Base-by-base conservation (phyloP, 2,329 filamentous ascomycete species). In the Fusarium floridanum region DNA sequence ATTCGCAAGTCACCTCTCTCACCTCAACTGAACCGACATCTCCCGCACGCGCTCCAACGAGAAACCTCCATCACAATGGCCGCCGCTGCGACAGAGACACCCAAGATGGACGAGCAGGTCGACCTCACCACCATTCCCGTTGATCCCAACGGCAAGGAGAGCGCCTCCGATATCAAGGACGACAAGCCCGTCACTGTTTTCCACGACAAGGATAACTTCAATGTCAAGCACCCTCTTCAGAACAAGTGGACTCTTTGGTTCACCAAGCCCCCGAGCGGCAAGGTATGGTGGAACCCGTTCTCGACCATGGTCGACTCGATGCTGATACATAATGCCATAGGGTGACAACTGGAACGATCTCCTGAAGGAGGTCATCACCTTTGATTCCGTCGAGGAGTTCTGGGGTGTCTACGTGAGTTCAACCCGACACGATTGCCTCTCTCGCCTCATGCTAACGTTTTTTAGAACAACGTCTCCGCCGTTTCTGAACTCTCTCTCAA, bases 231-330 rank as follows among this genome's bases (percentile, higher is more conserved):
- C 84, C 96, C 95, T 77, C 90, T 99, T 71, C 95, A 97, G 90
- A 94, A 98, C 88, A 93, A 94, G 83, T 99, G 97, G 97, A 98
- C 97, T 69, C 89, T 99, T 66, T 99, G 97, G 97, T 99, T 98
- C 88, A 98, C 96, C 81, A 98, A 98, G 90, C 96, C 97, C 64
- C 94, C 96, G 50, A 97, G 92, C 83, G 95, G 95, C 87, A 98
- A 97, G 93, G 95, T 97, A 85, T 70, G 87, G 80, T 55, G 64
- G 56, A 61, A 29, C 9, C 27, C 34, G 27, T 20, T 60, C 63
- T 16, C 45, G 24, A 22, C 60, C 20, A 76, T 17, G 34, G 14
- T 61, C 53, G 36, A 27, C 20, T 8, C 32, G 43, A 43, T 43
- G n/a, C 69, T 79, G 55, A 76, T 64, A 36, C 63, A 72, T 75